A percentile compares a stretch with the other conserved stretches of the same genome.
phyloP scores from a whole-genome alignment of 2,329 filamentous ascomycete species.

The Xylaria multiplex region DNA sequence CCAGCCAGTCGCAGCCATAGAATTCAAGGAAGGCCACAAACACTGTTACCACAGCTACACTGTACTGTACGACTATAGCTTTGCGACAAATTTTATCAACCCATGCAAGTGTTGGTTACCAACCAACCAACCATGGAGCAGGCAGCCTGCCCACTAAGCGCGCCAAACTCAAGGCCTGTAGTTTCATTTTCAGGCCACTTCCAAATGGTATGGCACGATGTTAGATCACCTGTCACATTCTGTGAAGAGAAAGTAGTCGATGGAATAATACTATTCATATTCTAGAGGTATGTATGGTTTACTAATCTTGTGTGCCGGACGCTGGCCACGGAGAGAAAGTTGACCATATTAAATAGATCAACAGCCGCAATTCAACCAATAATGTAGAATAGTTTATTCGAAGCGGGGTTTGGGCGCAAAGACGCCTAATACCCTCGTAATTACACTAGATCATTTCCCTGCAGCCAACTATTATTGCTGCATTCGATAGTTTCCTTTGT shows the following conservation, averaged over 20 bases:
- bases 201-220: neutral
- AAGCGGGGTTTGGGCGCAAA: too few relatives aligned
- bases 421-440: too few relatives aligned
- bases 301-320: too few relatives aligned
- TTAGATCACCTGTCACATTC: neutral
- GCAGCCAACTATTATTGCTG: too few relatives aligned
- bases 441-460: neutral
- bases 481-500: neutral
- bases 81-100: neutral
- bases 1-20: neutral
- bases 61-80: neutral
- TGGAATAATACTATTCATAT: too few relatives aligned
- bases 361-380: too few relatives aligned
- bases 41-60: neutral
- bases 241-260: neutral
- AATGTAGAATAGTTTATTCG: neutral
- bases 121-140: neutral
- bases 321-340: too few relatives aligned
- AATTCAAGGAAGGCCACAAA: neutral
- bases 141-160: neutral
- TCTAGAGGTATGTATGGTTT: too few relatives aligned
- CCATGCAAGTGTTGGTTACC: neutral
- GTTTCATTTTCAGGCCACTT: neutral
- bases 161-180: neutral
- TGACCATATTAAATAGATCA: too few relatives aligned